phyloP scores from a whole-genome alignment of 2,329 filamentous ascomycete species.

The Ploettnerulaceae sp. region DNA sequence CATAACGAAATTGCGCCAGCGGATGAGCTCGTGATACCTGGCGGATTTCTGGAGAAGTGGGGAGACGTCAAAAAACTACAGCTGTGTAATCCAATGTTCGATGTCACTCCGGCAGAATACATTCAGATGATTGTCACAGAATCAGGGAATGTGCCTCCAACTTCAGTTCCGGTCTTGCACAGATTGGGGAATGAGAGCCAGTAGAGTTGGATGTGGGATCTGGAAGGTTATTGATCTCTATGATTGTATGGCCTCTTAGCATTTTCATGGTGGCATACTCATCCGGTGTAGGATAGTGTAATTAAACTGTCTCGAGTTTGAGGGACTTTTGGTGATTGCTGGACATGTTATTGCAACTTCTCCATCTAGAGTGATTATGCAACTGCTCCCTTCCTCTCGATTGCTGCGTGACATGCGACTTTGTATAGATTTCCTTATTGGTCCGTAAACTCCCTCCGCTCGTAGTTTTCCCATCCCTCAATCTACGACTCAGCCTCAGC shows the following conservation, averaged over 20 bases:
- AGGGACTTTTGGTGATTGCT: not conserved
- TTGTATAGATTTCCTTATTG: slow-evolving; percentile 21
- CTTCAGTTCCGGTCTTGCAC: slow-evolving; percentile 74
- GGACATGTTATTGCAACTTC: not conserved
- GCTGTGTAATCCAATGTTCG: slow-evolving; percentile 75
- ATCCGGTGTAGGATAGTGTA: slow-evolving; percentile 20
- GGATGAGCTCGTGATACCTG: slow-evolving; percentile 50
- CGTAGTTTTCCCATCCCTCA: not conserved
- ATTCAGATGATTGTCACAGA: slow-evolving; percentile 89
- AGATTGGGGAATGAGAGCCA: slow-evolving; percentile 45
- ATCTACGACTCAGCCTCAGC: slow-evolving; percentile 32
- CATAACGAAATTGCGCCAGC: slow-evolving; percentile 86
- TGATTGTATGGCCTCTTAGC: not conserved
- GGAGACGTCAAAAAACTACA: slow-evolving; percentile 55
- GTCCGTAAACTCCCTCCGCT: not conserved
- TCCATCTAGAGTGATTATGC: not conserved
- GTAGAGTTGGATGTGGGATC: slow-evolving; percentile 6
- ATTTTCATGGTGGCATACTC: not conserved
- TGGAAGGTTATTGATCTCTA: not conserved
- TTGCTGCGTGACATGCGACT: slow-evolving; percentile 6
- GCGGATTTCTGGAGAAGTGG: slow-evolving; percentile 46
- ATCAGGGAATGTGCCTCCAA: slow-evolving; percentile 79
- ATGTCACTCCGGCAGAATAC: slow-evolving; percentile 83
- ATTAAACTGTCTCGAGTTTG: slow-evolving; percentile 1
- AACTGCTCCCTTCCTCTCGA: not conserved